Evolutionary conservation across 805 yeast genomes (phyloP).

Genomic region (Lipomyces yamadae): DNA sequence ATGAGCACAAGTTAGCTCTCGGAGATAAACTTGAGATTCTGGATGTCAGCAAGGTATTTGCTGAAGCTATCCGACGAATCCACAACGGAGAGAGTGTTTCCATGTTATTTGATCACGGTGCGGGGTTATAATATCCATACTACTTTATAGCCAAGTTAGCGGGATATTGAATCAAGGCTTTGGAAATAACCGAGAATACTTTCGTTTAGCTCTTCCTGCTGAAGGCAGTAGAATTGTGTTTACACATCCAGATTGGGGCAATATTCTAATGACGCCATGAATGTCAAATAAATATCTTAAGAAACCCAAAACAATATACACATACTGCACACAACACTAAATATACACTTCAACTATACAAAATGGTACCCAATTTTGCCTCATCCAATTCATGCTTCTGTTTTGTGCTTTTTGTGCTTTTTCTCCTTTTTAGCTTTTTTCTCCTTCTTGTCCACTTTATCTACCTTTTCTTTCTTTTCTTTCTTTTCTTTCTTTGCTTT

Average conservation of each 20-base stretch:
- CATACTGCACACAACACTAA: constrained; percentile 5
- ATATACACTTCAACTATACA: neutral
- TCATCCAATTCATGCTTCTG: constrained; percentile 17
- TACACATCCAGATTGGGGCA: neutral
- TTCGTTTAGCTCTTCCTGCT: neutral
- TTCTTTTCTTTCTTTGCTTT: constrained; percentile 45
- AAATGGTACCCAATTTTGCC: constrained; percentile 3
- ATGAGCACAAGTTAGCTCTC: constrained; percentile 54
- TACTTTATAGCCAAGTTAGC: neutral
- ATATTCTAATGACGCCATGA: neutral
- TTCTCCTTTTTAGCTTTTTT: constrained; percentile 41
- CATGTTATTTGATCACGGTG: constrained; percentile 75
- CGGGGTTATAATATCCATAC: constrained; percentile 16
- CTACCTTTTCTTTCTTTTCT: constrained; percentile 40
- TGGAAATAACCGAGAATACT: neutral
- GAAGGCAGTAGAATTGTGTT: neutral
- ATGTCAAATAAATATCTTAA: neutral
- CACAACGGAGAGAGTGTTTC: constrained; percentile 97
- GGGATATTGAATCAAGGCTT: neutral
- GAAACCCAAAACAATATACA: constrained; percentile 1
- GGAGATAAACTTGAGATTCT: constrained; percentile 75
- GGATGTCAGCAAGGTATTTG: constrained; percentile 86
- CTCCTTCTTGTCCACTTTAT: constrained; percentile 38
- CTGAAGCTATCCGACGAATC: constrained; percentile 93
- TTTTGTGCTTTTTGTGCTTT: constrained; percentile 38